These are phyloP conservation scores for Mucor velutinosus DNA, from an alignment of 371 early-diverging fungal genomes.

Conservation along the genomic window DNA sequence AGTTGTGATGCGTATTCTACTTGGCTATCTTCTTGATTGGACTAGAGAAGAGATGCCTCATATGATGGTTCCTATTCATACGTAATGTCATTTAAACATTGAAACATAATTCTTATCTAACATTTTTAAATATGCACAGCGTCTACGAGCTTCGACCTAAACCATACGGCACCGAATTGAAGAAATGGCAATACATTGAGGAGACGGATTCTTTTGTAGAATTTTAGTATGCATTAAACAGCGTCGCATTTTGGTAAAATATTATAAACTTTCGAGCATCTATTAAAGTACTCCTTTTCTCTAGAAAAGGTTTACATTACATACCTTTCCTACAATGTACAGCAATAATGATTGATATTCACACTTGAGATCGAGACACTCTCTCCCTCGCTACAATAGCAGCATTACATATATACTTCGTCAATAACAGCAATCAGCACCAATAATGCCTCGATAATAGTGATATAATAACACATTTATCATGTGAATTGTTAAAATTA, in stretches of 20 bases:
- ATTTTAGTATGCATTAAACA: constrained; percentile 19
- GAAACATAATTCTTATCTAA: neutral
- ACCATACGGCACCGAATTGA: constrained; percentile 80
- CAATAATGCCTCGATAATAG: neutral
- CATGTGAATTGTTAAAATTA: neutral
- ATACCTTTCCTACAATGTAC: too few species aligned
- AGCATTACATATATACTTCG: neutral
- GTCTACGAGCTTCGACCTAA: constrained; percentile 67
- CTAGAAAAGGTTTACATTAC: neutral
- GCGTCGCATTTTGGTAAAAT: neutral
- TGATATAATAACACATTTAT: neutral
- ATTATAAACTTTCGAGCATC: neutral
- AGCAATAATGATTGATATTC: neutral
- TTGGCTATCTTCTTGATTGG: constrained; percentile 77
- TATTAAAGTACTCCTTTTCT: neutral
- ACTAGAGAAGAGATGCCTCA: constrained; percentile 72
- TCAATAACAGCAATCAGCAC: neutral
- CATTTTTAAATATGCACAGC: constrained; percentile 12
- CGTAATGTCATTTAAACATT: constrained; percentile 29
- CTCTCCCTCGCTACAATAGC: neutral
- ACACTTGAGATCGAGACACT: neutral
- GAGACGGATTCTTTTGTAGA: constrained; percentile 55
- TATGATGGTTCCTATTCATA: constrained; percentile 57
- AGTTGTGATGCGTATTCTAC: constrained; percentile 78
- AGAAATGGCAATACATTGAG: constrained; percentile 56